A percentile compares a stretch with the other conserved stretches of the same genome.
These are phyloP conservation scores for Heritiera fomes DNA, from an alignment of 345 rosid species.

Conservation along the genomic window DNA sequence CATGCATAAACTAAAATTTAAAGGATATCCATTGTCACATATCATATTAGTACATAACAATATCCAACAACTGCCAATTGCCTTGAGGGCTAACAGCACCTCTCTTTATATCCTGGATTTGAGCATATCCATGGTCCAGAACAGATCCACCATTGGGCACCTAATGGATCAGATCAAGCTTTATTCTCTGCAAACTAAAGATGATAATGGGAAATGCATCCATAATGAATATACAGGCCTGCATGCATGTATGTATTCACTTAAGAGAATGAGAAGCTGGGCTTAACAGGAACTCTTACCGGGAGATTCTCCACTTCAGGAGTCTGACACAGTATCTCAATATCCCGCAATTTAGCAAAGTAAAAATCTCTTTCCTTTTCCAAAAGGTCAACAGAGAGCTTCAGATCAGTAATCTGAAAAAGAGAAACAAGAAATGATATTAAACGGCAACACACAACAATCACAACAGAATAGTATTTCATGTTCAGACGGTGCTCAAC, in stretches of 20 bases:
- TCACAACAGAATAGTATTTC: background rate
- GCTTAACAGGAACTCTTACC: slow-evolving; percentile 42
- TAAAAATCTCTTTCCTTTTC: slow-evolving; percentile 95
- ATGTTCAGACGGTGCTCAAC: background rate
- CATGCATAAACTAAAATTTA: background rate
- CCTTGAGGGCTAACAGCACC: background rate
- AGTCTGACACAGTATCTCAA: slow-evolving; percentile 83
- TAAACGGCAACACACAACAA: background rate
- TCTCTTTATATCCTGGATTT: background rate
- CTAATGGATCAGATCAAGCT: background rate
- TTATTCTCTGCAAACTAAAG: background rate
- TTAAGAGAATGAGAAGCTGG: background rate
- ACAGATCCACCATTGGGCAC: background rate
- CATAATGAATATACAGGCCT: background rate
- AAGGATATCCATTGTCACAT: background rate
- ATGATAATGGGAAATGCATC: background rate
- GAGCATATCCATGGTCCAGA: background rate
- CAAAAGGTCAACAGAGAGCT: slow-evolving; percentile 71
- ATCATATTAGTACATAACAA: background rate
- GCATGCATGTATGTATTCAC: background rate
- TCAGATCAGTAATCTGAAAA: slow-evolving; percentile 64
- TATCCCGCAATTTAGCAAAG: slow-evolving; percentile 68
- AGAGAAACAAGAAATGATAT: slow-evolving; percentile 12
- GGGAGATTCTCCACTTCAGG: slow-evolving; percentile 67
- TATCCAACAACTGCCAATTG: background rate